Percentiles rank a stretch among this genome's conserved stretches.
These are phyloP conservation scores for Solanum paucissectum DNA, from an alignment of 257 asterid species.

Conservation along the genomic window DNA sequence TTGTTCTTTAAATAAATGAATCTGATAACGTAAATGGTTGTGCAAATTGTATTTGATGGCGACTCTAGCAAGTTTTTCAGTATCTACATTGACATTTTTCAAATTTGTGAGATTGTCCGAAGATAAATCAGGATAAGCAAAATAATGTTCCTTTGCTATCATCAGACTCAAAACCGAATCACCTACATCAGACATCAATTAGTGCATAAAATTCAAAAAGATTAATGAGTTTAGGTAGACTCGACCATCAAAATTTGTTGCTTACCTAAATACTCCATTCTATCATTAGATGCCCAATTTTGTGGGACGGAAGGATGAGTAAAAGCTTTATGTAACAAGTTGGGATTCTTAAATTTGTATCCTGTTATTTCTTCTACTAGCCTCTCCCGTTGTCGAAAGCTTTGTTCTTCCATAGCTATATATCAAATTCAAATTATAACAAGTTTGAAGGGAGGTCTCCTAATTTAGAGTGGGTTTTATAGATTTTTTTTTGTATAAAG, in stretches of 20 bases:
- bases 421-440: too few species aligned
- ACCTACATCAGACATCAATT: not conserved
- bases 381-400: not conserved
- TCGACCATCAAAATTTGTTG: not conserved
- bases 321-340: slow-evolving; percentile 22
- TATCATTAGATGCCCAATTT: slow-evolving; percentile 6
- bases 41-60: slow-evolving; percentile 22
- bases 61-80: slow-evolving; percentile 51
- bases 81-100: slow-evolving; percentile 46
- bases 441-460: not conserved
- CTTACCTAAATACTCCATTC: slow-evolving; percentile 29
- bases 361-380: slow-evolving; percentile 1
- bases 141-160: slow-evolving; percentile 15
- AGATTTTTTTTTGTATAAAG: not conserved
- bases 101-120: slow-evolving; percentile 32
- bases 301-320: slow-evolving; percentile 18
- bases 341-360: slow-evolving; percentile 20
- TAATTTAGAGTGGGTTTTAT: not conserved
- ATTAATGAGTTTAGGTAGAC: not conserved
- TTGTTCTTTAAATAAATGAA: slow-evolving; percentile 12
- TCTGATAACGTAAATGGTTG: slow-evolving; percentile 12
- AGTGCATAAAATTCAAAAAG: not conserved
- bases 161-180: slow-evolving; percentile 21
- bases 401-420: not conserved
- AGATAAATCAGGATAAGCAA: slow-evolving; percentile 13